Evolutionary conservation across 345 rosid species (phyloP).

Genomic region (Tarenaya hassleriana): DNA sequence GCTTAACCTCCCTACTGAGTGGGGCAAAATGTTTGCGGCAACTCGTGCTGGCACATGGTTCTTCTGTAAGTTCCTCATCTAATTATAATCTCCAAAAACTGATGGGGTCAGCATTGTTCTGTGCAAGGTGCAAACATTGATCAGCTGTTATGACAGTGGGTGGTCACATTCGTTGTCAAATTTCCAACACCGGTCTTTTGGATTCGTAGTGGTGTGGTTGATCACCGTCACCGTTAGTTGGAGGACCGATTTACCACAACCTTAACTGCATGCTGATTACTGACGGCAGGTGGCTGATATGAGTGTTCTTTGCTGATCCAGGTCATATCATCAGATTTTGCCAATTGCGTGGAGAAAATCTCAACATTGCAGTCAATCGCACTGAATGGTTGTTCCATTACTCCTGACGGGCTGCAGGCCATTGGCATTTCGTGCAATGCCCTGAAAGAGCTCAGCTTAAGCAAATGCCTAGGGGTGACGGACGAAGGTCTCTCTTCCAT

Average conservation of each 20-base stretch:
- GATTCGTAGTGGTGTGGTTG: too few species aligned
- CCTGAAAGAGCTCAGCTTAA: constrained; percentile 36
- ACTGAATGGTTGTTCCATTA: constrained; percentile 37
- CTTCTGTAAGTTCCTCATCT: constrained; percentile 31
- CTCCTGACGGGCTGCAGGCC: constrained; percentile 35
- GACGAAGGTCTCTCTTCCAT: constrained; percentile 38
- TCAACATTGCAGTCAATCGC: constrained; percentile 32
- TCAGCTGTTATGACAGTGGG: too few species aligned
- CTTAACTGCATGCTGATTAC: too few species aligned
- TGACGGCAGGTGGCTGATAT: constrained; percentile 19
- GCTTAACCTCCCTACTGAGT: constrained; percentile 33
- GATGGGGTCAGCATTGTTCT: too few species aligned
- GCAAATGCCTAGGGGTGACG: constrained; percentile 37
- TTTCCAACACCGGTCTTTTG: too few species aligned
- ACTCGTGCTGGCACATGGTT: constrained; percentile 32
- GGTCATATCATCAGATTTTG: constrained; percentile 30
- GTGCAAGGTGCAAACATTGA: too few species aligned
- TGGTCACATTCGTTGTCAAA: too few species aligned
- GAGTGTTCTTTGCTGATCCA: constrained; percentile 20
- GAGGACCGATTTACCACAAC: too few species aligned
- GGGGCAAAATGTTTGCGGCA: constrained; percentile 30
- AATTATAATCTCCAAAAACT: constrained; percentile 8
- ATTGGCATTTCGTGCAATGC: constrained; percentile 29
- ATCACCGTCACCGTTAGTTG: too few species aligned
- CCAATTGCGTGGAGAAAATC: constrained; percentile 30